Conservation (phyloP, 805 yeast species). For the Myxozyma monticola region DNA sequence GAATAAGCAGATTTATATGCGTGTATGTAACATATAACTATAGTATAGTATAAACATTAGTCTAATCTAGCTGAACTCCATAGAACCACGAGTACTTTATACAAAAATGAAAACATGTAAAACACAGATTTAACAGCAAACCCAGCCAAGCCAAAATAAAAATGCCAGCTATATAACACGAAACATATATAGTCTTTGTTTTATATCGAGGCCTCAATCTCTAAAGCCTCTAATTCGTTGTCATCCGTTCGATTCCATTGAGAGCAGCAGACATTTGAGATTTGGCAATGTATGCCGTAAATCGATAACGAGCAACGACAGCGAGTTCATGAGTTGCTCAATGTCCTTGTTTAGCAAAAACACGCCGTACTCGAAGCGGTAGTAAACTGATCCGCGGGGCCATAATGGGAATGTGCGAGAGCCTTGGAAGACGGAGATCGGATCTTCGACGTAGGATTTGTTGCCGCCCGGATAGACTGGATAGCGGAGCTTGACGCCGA, state of each 20-base stretch:
- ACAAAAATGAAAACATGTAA: too few relatives aligned
- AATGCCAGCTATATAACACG: too few relatives aligned
- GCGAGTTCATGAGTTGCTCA: slow-evolving; percentile 46
- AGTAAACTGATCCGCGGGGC: slow-evolving; percentile 46
- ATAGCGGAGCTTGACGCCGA: slow-evolving; percentile 50
- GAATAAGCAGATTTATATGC: slow-evolving; percentile 4
- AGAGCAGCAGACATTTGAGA: slow-evolving; percentile 29
- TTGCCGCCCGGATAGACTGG: slow-evolving; percentile 52
- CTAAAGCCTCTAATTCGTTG: slow-evolving; percentile 10
- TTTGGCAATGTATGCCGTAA: slow-evolving; percentile 32
- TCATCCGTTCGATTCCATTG: slow-evolving; percentile 22
- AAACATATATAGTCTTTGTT: neutral
- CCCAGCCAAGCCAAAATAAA: too few relatives aligned
- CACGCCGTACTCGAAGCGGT: slow-evolving; percentile 54
- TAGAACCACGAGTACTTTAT: neutral
- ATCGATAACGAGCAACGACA: slow-evolving; percentile 30
- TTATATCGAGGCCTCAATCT: slow-evolving; percentile 9
- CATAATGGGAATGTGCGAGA: slow-evolving; percentile 50
- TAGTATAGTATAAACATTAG: too few relatives aligned
- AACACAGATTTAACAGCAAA: too few relatives aligned
- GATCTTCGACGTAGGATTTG: slow-evolving; percentile 51
- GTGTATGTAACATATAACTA: too few relatives aligned
- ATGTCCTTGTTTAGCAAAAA: slow-evolving; percentile 49
- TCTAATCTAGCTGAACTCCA: neutral
- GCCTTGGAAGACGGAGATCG: slow-evolving; percentile 46